Conservation (phyloP, 192 early-diverging fungal species). For the Coemansia sp. region DNA sequence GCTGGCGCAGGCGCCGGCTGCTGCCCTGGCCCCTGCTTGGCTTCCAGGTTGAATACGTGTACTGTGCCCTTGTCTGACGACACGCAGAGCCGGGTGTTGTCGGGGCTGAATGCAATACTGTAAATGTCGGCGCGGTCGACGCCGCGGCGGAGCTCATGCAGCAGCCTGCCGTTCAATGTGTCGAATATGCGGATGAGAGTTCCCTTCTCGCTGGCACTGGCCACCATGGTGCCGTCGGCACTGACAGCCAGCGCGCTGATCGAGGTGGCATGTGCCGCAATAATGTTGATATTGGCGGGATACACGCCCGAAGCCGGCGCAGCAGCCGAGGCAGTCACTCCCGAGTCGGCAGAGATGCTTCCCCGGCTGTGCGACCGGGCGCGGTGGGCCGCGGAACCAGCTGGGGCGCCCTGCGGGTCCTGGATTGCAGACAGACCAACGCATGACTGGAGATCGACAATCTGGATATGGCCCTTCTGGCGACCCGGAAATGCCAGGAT, state of each 20-base stretch:
- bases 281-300: conserved; percentile 70
- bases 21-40: conserved; percentile 20
- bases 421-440: conserved; percentile 22
- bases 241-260: conserved; percentile 80
- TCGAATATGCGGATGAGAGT: conserved; percentile 91
- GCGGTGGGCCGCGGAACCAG: conserved; percentile 14
- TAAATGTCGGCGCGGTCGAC: conserved; percentile 87
- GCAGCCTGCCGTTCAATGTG: conserved; percentile 64
- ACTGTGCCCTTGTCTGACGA: conserved; percentile 92
- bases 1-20: conserved; percentile 15
- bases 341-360: conserved; percentile 37
- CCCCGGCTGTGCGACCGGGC: conserved; percentile 36
- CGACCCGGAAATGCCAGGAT: conserved; percentile 83
- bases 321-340: conserved; percentile 28
- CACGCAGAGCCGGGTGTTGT: conserved; percentile 75
- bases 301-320: conserved; percentile 26
- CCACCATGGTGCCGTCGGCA: conserved; percentile 72
- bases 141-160: conserved; percentile 86
- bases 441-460: conserved; percentile 70
- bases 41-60: conserved; percentile 87
- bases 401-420: background rate
- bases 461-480: conserved; percentile 81
- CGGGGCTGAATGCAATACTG: conserved; percentile 82
- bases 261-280: conserved; percentile 76
- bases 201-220: conserved; percentile 85